A percentile compares a stretch with the other conserved stretches of the same genome.
Conservation (phyloP, 140 eudicot species). For the Cichorium intybus region DNA sequence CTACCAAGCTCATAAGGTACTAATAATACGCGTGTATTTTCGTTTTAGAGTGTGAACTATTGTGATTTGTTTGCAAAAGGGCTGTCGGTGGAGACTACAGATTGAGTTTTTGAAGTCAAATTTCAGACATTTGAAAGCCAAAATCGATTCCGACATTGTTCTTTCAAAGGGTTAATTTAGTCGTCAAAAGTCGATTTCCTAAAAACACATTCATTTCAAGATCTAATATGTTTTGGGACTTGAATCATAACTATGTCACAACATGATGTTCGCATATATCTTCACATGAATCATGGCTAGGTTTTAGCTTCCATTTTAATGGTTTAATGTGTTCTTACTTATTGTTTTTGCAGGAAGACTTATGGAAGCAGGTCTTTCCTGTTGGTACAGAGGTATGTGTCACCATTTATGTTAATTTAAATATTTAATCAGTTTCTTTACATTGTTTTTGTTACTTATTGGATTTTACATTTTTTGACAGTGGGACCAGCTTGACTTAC, state of each 20-base stretch:
- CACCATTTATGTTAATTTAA: not conserved
- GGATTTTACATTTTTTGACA: constrained; percentile 24
- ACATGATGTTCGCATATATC: not conserved
- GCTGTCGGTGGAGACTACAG: not conserved
- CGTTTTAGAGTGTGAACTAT: not conserved
- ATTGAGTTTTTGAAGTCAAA: not conserved
- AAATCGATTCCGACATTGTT: not conserved
- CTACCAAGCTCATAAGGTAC: not conserved
- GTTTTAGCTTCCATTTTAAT: not conserved
- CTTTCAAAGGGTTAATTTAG: not conserved
- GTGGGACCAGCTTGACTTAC: constrained; percentile 96
- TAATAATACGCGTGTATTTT: too few relatives aligned
- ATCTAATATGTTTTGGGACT: not conserved
- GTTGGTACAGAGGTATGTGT: constrained; percentile 91
- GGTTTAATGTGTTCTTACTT: not conserved
- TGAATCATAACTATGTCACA: not conserved
- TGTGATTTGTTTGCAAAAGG: too few relatives aligned
- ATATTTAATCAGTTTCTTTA: not conserved
- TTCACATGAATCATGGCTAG: not conserved
- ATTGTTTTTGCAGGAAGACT: constrained; percentile 69
- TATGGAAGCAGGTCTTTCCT: constrained; percentile 92
- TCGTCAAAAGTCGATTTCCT: not conserved
- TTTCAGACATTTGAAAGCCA: not conserved
- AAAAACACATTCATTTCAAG: not conserved
- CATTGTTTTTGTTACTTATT: not conserved